Base-by-base conservation (phyloP, 1,284 basidiomycete genomes). In the Takashimella tepidaria region DNA sequence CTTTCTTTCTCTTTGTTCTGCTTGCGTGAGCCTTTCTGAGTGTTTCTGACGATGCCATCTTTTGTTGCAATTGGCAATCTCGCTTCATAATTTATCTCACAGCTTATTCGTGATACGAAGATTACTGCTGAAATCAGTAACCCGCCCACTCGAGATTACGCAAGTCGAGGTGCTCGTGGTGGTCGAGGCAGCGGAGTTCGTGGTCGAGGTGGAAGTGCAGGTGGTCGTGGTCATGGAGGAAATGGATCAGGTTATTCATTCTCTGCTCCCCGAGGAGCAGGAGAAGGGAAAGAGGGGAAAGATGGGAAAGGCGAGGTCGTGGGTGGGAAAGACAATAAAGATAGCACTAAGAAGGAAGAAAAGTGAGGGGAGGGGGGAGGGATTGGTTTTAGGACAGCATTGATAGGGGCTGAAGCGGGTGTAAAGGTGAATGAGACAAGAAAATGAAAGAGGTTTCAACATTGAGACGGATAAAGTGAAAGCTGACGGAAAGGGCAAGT, bases 131-230 rank as follows among this genome's bases (percentile, higher is more conserved):
- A 42, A 73, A 74, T 65, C 5, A 74, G 73, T 24, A 74, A 74
- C 60, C 72, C 73, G 13, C 70, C 68, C n/a, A 47, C 58, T 2
- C 61, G n/a, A n/a, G n/a, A n/a, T n/a, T n/a, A n/a, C 65, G 22
- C 54, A 53, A 13, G 37, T 55, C 20, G 56, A 51, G 40, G 45
- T 24, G 51, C 57, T 8, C 68, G 57, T 24, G 60, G 63, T 2
- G 62, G 67, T 12, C 68, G 63, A 2, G 62, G 67, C 12, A 68
- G 77, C 13, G 71, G 75, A 12, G 69, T 63, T 43, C 71, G 75
- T 12, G 76, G 78, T 22, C 74, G 72, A 16, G 78, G 79, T 23
- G 65, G 79, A 12, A 63, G 72, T 20, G 79, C 81, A 1, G 76
- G 72, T 12, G 79, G 86, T 46, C 79, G 85, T 13, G 63, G 62